Evolutionary conservation across 495 filamentous ascomycete species (phyloP), one percentile per base, ranked within the genome.

Genomic region (Margaritispora aquatica): DNA sequence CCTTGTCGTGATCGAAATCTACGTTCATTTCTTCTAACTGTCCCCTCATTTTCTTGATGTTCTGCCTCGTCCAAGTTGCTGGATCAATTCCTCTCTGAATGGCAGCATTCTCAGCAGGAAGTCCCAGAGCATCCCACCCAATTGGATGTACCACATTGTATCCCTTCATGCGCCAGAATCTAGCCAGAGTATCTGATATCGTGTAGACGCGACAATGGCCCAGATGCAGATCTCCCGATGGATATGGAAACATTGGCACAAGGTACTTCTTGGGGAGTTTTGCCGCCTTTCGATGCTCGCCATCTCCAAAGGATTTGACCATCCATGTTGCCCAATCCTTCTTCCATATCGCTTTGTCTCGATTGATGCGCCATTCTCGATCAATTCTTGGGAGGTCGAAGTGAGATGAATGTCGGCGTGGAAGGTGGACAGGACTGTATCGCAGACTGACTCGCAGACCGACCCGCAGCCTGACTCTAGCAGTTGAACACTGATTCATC

Each of bases 101-200:
- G n/a, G 91, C 91, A 19, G 91, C 91, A 74, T 96, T 96, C 74
- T 96, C 91, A 34, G 91, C 91, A 9, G 91, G 91, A 44, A 96
- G 74, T 2, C 91, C 91, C 69, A 96, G 95, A 20, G 89, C 90
- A 77, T 96, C 91, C 91, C 91, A 96, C 2, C 90, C 91, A 84
- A 96, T 95, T 26, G 91, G 91, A 53, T 94, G 82, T 22, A 95
- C 69, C 27, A 96, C 90, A 54, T 88, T 73, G 67, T 84, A 76
- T 2, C 91, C 91, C 54, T 84, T 83, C 77, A 96, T 87, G 9
- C 79, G 81, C 63, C 86, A 84, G 64, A 87, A 95, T 15, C 91
- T 79, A 17, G 90, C 83, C 27, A 96, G 71, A 2, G 91, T 87
- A 73, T 96, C 91, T 36, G 90, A 88, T 59, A 96, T 92, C 19